Evolutionary conservation across 768 basidiomycete genomes (phyloP).

Genomic region (Coprinopsis sp.): DNA sequence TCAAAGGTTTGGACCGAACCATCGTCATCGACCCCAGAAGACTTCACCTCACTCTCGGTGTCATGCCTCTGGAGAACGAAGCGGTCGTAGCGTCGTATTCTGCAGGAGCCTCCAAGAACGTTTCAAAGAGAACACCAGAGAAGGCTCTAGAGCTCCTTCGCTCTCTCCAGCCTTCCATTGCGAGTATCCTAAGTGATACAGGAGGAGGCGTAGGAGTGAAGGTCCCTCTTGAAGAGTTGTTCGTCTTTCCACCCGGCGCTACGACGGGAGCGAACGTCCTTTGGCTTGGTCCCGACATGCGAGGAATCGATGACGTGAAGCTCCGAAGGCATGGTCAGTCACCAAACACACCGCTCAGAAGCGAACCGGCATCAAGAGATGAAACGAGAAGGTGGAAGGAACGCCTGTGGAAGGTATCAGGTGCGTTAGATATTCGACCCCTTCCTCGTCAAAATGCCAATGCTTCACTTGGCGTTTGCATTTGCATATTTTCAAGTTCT

Average conservation of each 20-base stretch:
- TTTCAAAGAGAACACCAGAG: neutral
- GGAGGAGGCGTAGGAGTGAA: constrained; percentile 12
- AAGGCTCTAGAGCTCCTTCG: constrained; percentile 41
- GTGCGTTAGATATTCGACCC: no score
- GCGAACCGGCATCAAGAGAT: no score
- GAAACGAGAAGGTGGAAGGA: constrained; percentile 8
- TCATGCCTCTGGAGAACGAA: constrained; percentile 52
- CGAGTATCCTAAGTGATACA: constrained; percentile 29
- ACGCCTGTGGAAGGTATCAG: constrained; percentile 23
- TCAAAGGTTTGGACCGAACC: constrained; percentile 53
- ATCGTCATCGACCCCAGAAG: constrained; percentile 55
- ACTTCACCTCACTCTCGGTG: constrained; percentile 73
- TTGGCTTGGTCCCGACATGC: constrained; percentile 44
- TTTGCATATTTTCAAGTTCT: no score
- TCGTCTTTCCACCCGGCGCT: constrained; percentile 36
- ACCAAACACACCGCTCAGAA: no score
- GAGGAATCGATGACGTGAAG: constrained; percentile 23
- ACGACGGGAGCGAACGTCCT: constrained; percentile 47
- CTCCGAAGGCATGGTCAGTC: neutral
- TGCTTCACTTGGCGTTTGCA: no score
- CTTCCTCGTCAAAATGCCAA: no score
- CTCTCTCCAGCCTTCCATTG: constrained; percentile 38
- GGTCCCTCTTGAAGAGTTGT: constrained; percentile 42
- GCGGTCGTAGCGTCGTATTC: neutral
- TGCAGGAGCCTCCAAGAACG: neutral